Evolutionary conservation across 306 rosid genomes (phyloP), one percentile per base, ranked within the genome.

Genomic region (Senna siamea): DNA sequence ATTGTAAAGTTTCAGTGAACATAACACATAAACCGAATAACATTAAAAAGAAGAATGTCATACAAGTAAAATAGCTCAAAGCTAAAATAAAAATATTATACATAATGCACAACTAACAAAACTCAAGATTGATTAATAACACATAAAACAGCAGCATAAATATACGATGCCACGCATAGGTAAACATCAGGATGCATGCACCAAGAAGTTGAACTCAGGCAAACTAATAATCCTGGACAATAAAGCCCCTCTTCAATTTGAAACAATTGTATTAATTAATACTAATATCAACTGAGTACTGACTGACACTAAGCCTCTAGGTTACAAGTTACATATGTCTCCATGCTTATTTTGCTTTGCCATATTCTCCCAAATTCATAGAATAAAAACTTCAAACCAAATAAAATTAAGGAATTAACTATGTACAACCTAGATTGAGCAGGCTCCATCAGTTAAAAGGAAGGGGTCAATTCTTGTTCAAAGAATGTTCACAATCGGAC

Each of bases 31-130:
- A 53, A 50, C 53, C 8, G 72, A 52, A 48, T 18, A 32, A 15
- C 72, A 60, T 17, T 26, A 26, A 46, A 52, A 77, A 40, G 43
- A 8, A 22, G 30, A 64, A 75, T 5, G 15, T 13, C 28, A 61
- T 26, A 30, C 50, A 23, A 52, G 23, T 11, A 4, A 34, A 7
- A 5, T 37, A 19, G 14, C 32, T 70, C 52, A 44, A 55, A 18
- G 2, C 70, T 22, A 41, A 43, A 46, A 70, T 67, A 18, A 30
- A 14, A 61, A 47, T 35, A 74, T 52, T 26, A 35, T 37, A 18
- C 70, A 47, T 17, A 62, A 37, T 5, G 7, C 40, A 5, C 54
- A 17, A 69, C 64, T 35, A 54, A 69, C 46, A 69, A 66, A 22
- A 28, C 23, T 14, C 14, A 53, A 67, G 18, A 40, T n/a, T 66